Conservation (phyloP, 805 yeast genomes). For the Ogataea methylovora region DNA sequence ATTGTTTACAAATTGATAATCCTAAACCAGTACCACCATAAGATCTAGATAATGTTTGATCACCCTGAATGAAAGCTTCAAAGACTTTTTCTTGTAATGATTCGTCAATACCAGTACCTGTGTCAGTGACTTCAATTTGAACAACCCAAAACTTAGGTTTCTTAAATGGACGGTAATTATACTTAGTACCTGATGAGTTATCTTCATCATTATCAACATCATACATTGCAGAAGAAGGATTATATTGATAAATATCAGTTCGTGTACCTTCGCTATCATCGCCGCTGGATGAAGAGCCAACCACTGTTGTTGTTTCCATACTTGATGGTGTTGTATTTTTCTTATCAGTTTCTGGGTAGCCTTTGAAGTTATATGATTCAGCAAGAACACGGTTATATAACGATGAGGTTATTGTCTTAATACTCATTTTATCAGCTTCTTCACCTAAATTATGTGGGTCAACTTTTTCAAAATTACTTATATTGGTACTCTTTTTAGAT, state of each 20-base stretch:
- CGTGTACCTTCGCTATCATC: neutral
- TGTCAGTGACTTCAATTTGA: constrained; percentile 73
- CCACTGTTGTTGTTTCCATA: neutral
- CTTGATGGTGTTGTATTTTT: neutral
- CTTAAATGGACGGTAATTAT: constrained; percentile 11
- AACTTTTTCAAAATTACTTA: neutral
- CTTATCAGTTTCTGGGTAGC: neutral
- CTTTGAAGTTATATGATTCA: constrained; percentile 1
- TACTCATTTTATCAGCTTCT: neutral
- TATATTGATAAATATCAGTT: neutral
- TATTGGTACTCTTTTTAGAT: neutral
- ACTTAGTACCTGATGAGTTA: constrained; percentile 1
- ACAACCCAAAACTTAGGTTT: constrained; percentile 45
- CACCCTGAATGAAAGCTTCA: constrained; percentile 97
- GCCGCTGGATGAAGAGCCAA: neutral
- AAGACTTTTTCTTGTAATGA: constrained; percentile 77
- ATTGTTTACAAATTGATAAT: constrained; percentile 63
- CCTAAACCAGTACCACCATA: constrained; percentile 78
- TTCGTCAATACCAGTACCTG: constrained; percentile 91
- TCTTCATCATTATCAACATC: constrained; percentile 5
- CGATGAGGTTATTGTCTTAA: neutral
- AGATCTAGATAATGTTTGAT: constrained; percentile 83
- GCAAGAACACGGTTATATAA: neutral
- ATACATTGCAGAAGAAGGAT: neutral
- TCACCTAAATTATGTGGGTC: neutral